Conservation (phyloP, 140 eudicot species). For the Anethum foeniculum region DNA sequence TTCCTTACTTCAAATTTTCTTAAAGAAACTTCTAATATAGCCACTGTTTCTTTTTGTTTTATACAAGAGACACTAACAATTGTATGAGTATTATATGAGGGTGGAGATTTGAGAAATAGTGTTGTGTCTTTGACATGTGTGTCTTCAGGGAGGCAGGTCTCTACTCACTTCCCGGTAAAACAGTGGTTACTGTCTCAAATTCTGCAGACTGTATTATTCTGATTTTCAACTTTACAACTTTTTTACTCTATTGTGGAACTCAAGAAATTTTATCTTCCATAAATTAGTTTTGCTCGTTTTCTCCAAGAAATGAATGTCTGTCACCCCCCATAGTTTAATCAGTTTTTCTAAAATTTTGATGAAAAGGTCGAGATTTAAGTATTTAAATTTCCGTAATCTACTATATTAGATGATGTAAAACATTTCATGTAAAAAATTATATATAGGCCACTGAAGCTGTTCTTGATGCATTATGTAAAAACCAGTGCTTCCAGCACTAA, state of each 20-base stretch:
- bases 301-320: not conserved
- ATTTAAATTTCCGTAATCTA: no score
- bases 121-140: not conserved
- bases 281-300: not conserved
- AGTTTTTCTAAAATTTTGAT: not conserved
- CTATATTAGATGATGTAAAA: not conserved
- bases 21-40: no score
- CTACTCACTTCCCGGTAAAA: constrained; percentile 5
- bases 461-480: not conserved
- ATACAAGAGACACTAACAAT: not conserved
- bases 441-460: not conserved
- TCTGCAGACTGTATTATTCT: not conserved
- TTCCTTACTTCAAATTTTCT: no score
- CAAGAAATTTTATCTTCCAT: not conserved
- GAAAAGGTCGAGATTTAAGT: not conserved
- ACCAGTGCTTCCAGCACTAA: not conserved
- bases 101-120: not conserved
- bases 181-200: constrained; percentile 7
- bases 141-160: constrained; percentile 1
- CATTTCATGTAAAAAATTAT: not conserved
- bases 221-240: not conserved
- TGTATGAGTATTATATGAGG: not conserved
- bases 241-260: not conserved
- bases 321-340: not conserved
- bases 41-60: not conserved